These are phyloP conservation scores for Chenopodium album DNA, from an alignment of 148 eudicot genomes.

Conservation along the genomic window DNA sequence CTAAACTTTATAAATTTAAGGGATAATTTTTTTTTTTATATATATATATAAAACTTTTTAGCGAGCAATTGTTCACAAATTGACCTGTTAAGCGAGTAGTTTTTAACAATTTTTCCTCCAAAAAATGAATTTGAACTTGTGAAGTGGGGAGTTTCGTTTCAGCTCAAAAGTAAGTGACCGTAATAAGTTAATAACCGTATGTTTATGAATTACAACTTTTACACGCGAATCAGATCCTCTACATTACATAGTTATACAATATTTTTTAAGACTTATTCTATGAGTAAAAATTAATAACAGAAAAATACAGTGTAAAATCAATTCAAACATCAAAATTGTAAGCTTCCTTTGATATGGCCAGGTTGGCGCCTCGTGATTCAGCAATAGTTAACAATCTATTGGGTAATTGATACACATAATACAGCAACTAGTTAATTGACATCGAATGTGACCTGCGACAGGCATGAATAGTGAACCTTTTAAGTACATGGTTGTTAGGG, in stretches of 20 bases:
- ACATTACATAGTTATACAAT: neutral
- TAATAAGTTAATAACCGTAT: no score
- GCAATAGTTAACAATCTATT: conserved; percentile 6
- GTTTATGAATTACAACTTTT: neutral
- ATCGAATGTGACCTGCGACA: conserved; percentile 18
- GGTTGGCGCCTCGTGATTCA: conserved; percentile 8
- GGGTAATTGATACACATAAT: conserved; percentile 9
- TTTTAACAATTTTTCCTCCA: no score
- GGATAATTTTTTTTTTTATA: no score
- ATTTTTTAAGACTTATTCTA: conserved; percentile 1
- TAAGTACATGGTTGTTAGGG: neutral
- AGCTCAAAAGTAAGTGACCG: neutral
- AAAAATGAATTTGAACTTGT: no score
- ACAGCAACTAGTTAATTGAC: neutral
- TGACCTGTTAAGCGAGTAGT: no score
- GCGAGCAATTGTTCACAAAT: no score
- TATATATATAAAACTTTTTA: no score
- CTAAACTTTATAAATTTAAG: no score
- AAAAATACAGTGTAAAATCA: conserved; percentile 1
- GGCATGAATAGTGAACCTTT: neutral
- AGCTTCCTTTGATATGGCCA: conserved; percentile 14
- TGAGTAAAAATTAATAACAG: conserved; percentile 8
- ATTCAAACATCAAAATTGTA: conserved; percentile 10
- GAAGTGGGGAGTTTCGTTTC: neutral
- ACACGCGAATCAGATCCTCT: neutral